These are phyloP conservation scores for Akanthomyces uredinophilus DNA, from an alignment of 2,329 filamentous ascomycete species.

Conservation along the genomic window DNA sequence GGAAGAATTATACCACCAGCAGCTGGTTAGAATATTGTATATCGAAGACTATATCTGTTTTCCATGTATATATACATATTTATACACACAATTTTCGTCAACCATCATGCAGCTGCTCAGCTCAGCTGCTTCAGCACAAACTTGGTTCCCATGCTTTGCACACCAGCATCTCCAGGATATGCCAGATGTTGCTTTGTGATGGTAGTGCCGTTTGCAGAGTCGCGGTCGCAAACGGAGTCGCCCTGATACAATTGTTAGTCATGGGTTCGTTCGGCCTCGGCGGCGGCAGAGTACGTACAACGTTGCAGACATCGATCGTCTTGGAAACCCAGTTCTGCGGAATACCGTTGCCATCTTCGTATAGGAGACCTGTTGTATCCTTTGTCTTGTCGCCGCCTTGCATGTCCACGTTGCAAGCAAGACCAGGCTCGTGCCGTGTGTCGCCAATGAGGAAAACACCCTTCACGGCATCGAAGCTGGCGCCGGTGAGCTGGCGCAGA, in stretches of 20 bases:
- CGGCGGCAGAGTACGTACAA: neutral
- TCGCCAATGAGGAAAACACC: conserved; percentile 16
- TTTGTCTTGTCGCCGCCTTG: conserved; percentile 12
- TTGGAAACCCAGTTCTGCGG: conserved; percentile 13
- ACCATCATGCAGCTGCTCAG: neutral
- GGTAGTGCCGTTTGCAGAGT: neutral
- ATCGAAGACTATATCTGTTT: neutral
- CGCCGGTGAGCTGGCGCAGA: conserved; percentile 7
- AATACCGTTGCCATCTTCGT: neutral
- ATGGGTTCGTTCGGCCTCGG: too few relatives aligned
- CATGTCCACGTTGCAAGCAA: conserved; percentile 16
- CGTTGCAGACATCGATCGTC: conserved; percentile 15
- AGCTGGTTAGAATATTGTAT: neutral
- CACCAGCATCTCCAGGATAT: neutral
- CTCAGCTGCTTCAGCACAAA: conserved; percentile 12
- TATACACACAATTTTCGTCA: neutral
- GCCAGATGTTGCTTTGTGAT: neutral
- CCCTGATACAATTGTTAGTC: conserved; percentile 6
- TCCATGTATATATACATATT: neutral
- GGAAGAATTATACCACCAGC: too few relatives aligned
- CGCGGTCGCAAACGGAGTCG: conserved; percentile 14
- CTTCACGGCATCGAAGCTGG: conserved; percentile 13
- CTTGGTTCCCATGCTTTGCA: conserved; percentile 12
- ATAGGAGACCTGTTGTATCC: neutral
- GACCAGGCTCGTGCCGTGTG: conserved; percentile 10